Evolutionary conservation across 495 filamentous ascomycete species (phyloP).

Genomic region (Tuber aestivum): DNA sequence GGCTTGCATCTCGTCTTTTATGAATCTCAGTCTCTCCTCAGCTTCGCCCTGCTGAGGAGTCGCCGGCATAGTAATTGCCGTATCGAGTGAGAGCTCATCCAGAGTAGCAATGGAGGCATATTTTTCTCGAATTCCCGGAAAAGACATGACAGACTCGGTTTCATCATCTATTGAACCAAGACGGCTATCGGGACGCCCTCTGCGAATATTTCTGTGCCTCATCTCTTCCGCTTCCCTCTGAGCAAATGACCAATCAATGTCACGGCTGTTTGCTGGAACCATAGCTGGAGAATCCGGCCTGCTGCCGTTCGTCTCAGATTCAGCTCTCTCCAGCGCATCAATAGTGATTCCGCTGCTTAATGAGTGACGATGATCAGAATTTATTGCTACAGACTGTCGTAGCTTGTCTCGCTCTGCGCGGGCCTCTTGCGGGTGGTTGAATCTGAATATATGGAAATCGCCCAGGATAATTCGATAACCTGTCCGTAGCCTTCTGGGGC

Average conservation of each 20-base stretch:
- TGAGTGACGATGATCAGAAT: constrained; percentile 76
- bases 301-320: constrained; percentile 58
- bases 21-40: constrained; percentile 65
- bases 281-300: constrained; percentile 77
- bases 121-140: constrained; percentile 76
- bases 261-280: constrained; percentile 58
- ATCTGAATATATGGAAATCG: constrained; percentile 98
- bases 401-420: constrained; percentile 86
- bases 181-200: constrained; percentile 66
- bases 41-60: constrained; percentile 74
- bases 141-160: constrained; percentile 66
- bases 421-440: constrained; percentile 96
- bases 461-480: constrained; percentile 93
- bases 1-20: constrained; percentile 79
- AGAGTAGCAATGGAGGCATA: constrained; percentile 93
- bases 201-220: constrained; percentile 72
- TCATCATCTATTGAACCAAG: constrained; percentile 66
- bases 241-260: constrained; percentile 95
- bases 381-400: constrained; percentile 76
- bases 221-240: constrained; percentile 94
- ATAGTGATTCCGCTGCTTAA: constrained; percentile 63
- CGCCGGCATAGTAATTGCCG: constrained; percentile 84
- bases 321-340: constrained; percentile 42
- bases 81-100: constrained; percentile 95
- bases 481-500: constrained; percentile 76